These are phyloP conservation scores for Fusarium cicatricum DNA, from an alignment of 2,329 filamentous ascomycete genomes.

Conservation along the genomic window DNA sequence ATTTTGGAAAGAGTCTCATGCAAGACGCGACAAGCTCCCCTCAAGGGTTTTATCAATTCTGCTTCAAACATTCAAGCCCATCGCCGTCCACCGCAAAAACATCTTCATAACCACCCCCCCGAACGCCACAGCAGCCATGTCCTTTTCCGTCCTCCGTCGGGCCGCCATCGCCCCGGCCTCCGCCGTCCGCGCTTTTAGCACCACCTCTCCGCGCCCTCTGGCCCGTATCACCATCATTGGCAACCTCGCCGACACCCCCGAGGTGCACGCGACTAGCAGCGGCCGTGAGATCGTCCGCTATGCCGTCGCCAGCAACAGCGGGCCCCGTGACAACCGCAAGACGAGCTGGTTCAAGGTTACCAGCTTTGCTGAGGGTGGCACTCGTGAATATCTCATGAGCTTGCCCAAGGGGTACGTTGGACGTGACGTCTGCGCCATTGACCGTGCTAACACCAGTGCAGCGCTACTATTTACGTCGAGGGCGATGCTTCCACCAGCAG, in stretches of 20 bases:
- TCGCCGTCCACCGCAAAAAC: background rate
- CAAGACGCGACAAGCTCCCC: conserved; percentile 28
- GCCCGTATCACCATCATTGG: conserved; percentile 89
- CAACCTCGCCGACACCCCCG: conserved; percentile 81
- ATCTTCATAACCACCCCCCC: background rate
- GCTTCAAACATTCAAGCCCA: conserved; percentile 7
- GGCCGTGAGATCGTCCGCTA: conserved; percentile 82
- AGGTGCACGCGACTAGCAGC: conserved; percentile 73
- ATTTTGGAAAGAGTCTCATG: conserved; percentile 12
- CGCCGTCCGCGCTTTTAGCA: conserved; percentile 77
- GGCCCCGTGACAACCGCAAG: conserved; percentile 72
- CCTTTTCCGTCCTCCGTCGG: conserved; percentile 62
- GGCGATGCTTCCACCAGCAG: conserved; percentile 76
- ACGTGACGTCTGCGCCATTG: background rate
- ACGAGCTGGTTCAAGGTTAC: conserved; percentile 88
- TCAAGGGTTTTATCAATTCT: conserved; percentile 4
- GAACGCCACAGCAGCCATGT: conserved; percentile 45
- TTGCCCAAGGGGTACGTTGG: conserved; percentile 86
- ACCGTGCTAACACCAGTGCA: conserved; percentile 49
- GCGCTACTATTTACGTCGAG: conserved; percentile 82
- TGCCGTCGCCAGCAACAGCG: conserved; percentile 73
- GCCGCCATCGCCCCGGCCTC: conserved; percentile 57
- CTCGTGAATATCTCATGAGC: conserved; percentile 75
- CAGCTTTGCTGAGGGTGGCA: conserved; percentile 75
- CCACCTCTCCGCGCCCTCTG: conserved; percentile 68